Conservation (phyloP, 306 rosid genomes). For the Gynostemma pentaphyllum region DNA sequence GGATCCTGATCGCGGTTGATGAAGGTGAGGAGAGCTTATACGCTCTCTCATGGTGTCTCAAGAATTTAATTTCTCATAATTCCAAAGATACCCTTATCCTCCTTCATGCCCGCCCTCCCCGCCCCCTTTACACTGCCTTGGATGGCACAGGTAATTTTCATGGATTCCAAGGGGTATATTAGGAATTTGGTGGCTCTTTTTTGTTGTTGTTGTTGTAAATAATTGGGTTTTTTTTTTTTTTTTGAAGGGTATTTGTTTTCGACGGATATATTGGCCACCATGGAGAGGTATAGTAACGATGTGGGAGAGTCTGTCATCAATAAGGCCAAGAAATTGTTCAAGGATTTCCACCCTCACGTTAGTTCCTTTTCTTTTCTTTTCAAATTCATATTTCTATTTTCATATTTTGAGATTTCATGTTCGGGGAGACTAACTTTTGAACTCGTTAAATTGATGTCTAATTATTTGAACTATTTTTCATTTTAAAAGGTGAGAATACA, state of each 20-base stretch:
- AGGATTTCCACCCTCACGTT: conserved; percentile 37
- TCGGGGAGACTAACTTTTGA: no score
- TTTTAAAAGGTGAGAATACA: no score
- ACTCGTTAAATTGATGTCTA: no score
- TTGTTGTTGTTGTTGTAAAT: neutral
- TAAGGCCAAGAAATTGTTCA: conserved; percentile 52
- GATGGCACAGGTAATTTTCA: conserved; percentile 49
- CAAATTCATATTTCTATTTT: neutral
- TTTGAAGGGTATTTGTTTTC: conserved; percentile 58
- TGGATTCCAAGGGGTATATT: neutral
- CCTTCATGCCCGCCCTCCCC: conserved; percentile 54
- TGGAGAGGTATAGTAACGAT: conserved; percentile 44
- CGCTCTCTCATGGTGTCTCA: conserved; percentile 75
- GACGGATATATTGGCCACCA: conserved; percentile 34
- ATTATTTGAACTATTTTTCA: no score
- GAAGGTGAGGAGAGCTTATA: conserved; percentile 80
- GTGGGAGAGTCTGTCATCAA: conserved; percentile 43
- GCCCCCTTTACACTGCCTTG: conserved; percentile 29
- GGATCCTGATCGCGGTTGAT: conserved; percentile 76
- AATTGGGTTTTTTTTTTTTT: neutral
- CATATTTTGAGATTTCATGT: no score
- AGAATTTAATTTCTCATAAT: conserved; percentile 35
- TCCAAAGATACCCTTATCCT: conserved; percentile 56
- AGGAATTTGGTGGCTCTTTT: neutral
- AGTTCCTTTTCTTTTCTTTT: neutral